Percentiles rank a stretch among this genome's conserved stretches.
Conservation (phyloP, 352 stramenopile genomes). For the Globisporangium parvum region DNA sequence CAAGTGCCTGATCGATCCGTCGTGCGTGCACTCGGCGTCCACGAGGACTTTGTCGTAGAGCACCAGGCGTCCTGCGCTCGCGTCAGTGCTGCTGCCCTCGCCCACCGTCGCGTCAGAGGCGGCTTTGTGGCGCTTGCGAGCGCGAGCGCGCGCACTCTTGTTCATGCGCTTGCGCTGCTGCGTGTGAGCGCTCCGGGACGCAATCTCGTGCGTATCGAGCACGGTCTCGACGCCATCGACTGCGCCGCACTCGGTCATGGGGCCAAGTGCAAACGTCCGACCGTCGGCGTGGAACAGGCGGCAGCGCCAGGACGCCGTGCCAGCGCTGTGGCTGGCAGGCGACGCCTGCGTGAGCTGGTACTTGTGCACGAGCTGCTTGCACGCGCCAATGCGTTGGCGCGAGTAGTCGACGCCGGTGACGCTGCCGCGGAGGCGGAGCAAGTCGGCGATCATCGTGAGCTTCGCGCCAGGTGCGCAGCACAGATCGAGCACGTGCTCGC, state of each 20-base stretch:
- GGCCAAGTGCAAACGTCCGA: constrained; percentile 56
- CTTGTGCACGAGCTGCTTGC: constrained; percentile 89
- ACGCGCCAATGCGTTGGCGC: constrained; percentile 70
- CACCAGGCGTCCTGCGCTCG: constrained; percentile 5
- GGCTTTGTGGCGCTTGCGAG: constrained; percentile 25
- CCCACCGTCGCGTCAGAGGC: not conserved
- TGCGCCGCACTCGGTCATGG: constrained; percentile 34
- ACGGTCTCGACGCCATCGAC: constrained; percentile 39
- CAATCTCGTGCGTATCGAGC: constrained; percentile 67
- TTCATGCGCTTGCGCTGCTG: constrained; percentile 86
- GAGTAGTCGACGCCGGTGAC: constrained; percentile 88
- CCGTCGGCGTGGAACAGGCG: constrained; percentile 77
- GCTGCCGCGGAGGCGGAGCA: constrained; percentile 48
- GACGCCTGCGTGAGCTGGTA: constrained; percentile 74
- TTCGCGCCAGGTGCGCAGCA: constrained; percentile 93
- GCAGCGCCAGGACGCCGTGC: constrained; percentile 42
- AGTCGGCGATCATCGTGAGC: constrained; percentile 88
- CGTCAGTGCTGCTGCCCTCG: not conserved
- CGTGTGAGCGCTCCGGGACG: constrained; percentile 22
- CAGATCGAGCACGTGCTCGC: constrained; percentile 89
- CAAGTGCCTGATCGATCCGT: constrained; percentile 90
- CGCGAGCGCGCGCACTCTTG: constrained; percentile 77
- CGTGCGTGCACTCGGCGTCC: constrained; percentile 94
- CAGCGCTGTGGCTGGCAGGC: not conserved
- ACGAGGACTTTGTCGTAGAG: constrained; percentile 94